Conservation (phyloP, 2,329 filamentous ascomycete species). For the Fusarium torreyae region DNA sequence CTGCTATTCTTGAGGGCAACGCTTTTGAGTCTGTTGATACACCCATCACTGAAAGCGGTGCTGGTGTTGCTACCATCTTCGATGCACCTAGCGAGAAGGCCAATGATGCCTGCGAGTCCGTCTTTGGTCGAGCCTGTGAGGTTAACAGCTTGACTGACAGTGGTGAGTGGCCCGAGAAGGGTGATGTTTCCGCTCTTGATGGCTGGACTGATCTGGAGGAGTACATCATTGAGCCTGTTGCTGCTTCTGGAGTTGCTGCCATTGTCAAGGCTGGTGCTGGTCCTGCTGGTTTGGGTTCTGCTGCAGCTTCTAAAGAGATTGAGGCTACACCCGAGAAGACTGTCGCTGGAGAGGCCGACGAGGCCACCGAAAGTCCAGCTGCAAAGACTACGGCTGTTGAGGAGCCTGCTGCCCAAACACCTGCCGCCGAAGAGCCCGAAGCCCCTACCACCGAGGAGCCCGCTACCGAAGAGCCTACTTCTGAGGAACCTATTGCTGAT, state of each 20-base stretch:
- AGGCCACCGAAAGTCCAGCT: not conserved
- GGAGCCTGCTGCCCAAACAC: not conserved
- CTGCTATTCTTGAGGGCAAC: slow-evolving; percentile 49
- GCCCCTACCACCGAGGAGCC: not conserved
- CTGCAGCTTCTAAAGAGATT: not conserved
- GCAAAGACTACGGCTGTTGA: too few species aligned
- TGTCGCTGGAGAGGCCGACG: not conserved
- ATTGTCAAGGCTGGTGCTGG: slow-evolving; percentile 49
- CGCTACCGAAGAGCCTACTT: not conserved
- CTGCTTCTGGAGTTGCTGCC: slow-evolving; percentile 44
- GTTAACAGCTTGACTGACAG: slow-evolving; percentile 43
- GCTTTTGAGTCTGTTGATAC: slow-evolving; percentile 48
- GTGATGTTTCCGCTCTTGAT: slow-evolving; percentile 34
- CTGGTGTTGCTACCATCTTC: slow-evolving; percentile 39
- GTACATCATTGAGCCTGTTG: slow-evolving; percentile 47
- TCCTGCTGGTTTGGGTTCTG: slow-evolving; percentile 16
- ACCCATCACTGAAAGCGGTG: slow-evolving; percentile 55
- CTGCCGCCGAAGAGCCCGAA: not conserved
- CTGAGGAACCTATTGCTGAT: not conserved
- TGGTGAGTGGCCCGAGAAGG: slow-evolving; percentile 41
- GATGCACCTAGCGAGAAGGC: slow-evolving; percentile 27
- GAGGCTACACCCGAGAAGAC: not conserved
- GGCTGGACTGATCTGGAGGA: slow-evolving; percentile 18
- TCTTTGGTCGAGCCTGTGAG: slow-evolving; percentile 43
- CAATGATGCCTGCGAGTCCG: slow-evolving; percentile 38